These are phyloP conservation scores for Penicillium freii DNA, from an alignment of 2,329 filamentous ascomycete species.

Conservation along the genomic window DNA sequence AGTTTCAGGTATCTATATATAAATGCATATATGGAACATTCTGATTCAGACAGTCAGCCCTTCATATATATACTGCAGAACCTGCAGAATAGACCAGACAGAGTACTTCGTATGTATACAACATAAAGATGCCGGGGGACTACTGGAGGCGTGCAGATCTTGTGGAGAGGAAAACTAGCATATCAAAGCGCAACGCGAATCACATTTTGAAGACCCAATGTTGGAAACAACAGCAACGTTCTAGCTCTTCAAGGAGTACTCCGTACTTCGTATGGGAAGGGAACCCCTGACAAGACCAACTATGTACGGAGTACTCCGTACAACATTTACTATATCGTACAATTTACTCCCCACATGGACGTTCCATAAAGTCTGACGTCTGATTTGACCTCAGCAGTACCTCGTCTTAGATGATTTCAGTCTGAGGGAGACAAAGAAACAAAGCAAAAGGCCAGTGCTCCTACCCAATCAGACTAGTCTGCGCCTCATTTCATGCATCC, in stretches of 20 bases:
- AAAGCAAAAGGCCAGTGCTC: background rate
- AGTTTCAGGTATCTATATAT: background rate
- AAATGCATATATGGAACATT: background rate
- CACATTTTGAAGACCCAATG: background rate
- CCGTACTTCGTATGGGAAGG: background rate
- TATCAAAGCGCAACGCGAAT: background rate
- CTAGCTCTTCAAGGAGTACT: background rate
- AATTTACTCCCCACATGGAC: background rate
- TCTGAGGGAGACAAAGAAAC: background rate
- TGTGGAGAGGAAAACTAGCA: slow-evolving; percentile 8
- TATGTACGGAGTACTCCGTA: too few species aligned
- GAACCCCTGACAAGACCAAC: background rate
- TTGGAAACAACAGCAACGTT: background rate
- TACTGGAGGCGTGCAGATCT: slow-evolving; percentile 5
- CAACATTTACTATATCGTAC: background rate
- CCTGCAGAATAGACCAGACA: background rate
- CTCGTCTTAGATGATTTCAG: background rate
- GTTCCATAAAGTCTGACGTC: slow-evolving; percentile 1
- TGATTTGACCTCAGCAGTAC: background rate
- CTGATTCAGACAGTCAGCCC: background rate
- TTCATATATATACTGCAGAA: background rate
- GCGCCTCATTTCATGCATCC: background rate
- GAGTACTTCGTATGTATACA: background rate
- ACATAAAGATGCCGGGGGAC: background rate
- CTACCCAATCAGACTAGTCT: background rate